These are phyloP conservation scores for Helicocarpus griseus DNA, from an alignment of 2,329 filamentous ascomycete genomes.

Conservation along the genomic window DNA sequence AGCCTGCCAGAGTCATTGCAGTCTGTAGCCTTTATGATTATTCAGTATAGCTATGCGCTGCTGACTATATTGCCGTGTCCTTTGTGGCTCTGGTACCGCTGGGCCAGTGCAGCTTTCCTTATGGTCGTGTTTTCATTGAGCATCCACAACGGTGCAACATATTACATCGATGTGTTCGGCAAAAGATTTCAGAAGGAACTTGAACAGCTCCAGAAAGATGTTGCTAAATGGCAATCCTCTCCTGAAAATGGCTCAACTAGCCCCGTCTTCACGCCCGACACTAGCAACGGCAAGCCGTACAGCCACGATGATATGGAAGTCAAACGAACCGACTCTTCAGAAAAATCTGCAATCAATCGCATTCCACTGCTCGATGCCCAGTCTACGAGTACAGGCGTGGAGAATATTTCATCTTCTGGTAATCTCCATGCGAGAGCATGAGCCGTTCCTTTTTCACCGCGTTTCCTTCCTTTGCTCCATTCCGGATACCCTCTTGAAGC, in stretches of 20 bases:
- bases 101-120: constrained; percentile 68
- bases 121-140: constrained; percentile 83
- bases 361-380: constrained; percentile 29
- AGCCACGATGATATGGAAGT: constrained; percentile 14
- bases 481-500: constrained; percentile 2
- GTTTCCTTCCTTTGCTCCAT: neutral
- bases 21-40: constrained; percentile 87
- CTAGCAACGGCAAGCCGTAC: constrained; percentile 14
- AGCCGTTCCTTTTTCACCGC: constrained; percentile 2
- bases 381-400: constrained; percentile 19
- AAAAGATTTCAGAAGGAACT: constrained; percentile 95
- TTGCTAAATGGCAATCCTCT: constrained; percentile 72
- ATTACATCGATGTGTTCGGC: constrained; percentile 96
- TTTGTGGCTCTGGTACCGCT: constrained; percentile 84
- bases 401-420: constrained; percentile 7
- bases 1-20: constrained; percentile 66
- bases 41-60: constrained; percentile 85
- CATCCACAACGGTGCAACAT: constrained; percentile 93
- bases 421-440: constrained; percentile 18
- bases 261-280: constrained; percentile 21
- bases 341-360: constrained; percentile 22
- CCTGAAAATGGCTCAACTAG: constrained; percentile 14
- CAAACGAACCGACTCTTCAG: constrained; percentile 12
- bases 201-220: constrained; percentile 77
- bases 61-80: constrained; percentile 91